Conservation (phyloP, 2,329 filamentous ascomycete species). For the Zalaria obscura region DNA sequence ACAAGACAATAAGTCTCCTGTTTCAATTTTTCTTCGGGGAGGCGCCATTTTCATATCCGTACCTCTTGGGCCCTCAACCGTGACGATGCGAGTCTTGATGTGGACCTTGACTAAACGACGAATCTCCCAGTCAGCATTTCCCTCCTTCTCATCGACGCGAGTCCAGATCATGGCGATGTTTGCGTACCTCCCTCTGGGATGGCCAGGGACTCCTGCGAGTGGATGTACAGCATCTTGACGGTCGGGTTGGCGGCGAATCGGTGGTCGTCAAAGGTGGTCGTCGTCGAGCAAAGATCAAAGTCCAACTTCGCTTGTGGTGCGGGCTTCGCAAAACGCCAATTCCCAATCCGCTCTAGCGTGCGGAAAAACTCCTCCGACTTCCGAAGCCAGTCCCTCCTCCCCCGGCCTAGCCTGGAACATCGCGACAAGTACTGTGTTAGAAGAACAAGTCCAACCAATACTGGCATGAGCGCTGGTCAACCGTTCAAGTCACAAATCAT, state of each 20-base stretch:
- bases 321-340: too few species aligned
- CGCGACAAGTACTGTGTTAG: too few species aligned
- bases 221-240: slow-evolving; percentile 98
- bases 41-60: not conserved
- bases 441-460: too few species aligned
- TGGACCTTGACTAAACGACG: slow-evolving; percentile 68
- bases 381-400: too few species aligned
- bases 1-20: slow-evolving; percentile 8
- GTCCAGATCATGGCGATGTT: slow-evolving; percentile 12
- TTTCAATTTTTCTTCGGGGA: too few species aligned
- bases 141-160: slow-evolving; percentile 7
- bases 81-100: slow-evolving; percentile 95
- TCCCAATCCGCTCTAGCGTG: too few species aligned
- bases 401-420: too few species aligned
- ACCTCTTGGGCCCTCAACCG: slow-evolving; percentile 93
- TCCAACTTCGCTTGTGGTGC: too few species aligned
- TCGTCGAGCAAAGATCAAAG: not conserved
- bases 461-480: too few species aligned
- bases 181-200: slow-evolving; percentile 94
- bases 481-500: too few species aligned
- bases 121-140: slow-evolving; percentile 9
- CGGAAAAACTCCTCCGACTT: too few species aligned
- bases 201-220: slow-evolving; percentile 88
- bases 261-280: slow-evolving; percentile 5
- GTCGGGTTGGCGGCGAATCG: slow-evolving; percentile 3